Conservation (phyloP, 2,329 filamentous ascomycete genomes). For the Nemania serpens region DNA sequence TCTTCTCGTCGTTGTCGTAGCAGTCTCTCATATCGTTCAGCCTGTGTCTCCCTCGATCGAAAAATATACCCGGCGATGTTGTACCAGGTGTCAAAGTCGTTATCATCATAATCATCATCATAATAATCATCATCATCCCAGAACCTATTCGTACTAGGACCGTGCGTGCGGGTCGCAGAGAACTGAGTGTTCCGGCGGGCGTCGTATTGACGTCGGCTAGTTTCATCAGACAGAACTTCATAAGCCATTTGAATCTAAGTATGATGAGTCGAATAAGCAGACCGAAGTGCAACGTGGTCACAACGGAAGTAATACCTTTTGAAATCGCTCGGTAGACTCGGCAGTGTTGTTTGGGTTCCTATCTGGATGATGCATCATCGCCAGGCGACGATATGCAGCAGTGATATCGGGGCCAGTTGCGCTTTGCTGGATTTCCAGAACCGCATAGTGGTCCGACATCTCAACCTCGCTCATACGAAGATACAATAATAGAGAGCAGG, state of each 20-base stretch:
- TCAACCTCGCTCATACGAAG: not conserved
- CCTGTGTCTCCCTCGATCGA: too few species aligned
- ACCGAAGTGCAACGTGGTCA: not conserved
- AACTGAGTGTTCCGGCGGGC: not conserved
- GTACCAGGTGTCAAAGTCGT: too few species aligned
- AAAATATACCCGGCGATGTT: too few species aligned
- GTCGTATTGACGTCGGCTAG: slow-evolving; percentile 33
- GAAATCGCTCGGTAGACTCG: slow-evolving; percentile 34
- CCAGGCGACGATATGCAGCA: slow-evolving; percentile 33
- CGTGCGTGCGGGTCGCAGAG: not conserved
- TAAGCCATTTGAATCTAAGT: slow-evolving; percentile 35
- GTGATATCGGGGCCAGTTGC: slow-evolving; percentile 33
- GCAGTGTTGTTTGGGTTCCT: slow-evolving; percentile 32
- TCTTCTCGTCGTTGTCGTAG: not conserved
- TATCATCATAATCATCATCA: not conserved
- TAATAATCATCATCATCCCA: not conserved
- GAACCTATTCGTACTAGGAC: not conserved
- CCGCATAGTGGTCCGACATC: slow-evolving; percentile 33
- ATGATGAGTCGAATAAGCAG: not conserved
- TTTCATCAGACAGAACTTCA: slow-evolving; percentile 32
- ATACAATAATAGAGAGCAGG: too few species aligned
- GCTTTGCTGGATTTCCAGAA: slow-evolving; percentile 32
- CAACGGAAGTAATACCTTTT: slow-evolving; percentile 22
- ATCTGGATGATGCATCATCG: slow-evolving; percentile 36
- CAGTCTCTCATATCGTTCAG: too few species aligned